These are phyloP conservation scores for Plasmodium coatneyi DNA, from an alignment of 169 alveolate species.

Conservation along the genomic window DNA sequence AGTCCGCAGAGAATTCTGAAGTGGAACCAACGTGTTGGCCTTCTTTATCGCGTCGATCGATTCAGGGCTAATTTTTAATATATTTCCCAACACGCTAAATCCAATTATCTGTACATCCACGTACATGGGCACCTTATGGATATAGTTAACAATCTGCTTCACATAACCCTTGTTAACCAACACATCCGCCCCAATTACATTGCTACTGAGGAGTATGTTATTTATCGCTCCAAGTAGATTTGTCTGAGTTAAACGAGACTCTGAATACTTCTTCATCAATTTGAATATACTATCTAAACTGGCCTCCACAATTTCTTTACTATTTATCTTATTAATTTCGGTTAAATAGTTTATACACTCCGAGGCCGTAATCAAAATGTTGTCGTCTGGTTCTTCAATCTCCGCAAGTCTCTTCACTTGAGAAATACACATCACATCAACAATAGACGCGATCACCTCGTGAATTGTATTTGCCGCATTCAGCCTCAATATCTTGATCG, in stretches of 20 bases:
- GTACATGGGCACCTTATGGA: slow-evolving; percentile 89
- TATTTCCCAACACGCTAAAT: slow-evolving; percentile 84
- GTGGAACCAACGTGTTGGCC: slow-evolving; percentile 74
- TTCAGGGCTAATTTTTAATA: slow-evolving; percentile 77
- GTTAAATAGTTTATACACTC: slow-evolving; percentile 84
- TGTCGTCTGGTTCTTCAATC: slow-evolving; percentile 89
- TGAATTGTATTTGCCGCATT: slow-evolving; percentile 75
- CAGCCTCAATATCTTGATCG: slow-evolving; percentile 81
- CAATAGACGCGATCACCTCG: slow-evolving; percentile 75
- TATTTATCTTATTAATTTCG: slow-evolving; percentile 78
- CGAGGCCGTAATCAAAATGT: slow-evolving; percentile 86
- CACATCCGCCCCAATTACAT: slow-evolving; percentile 80
- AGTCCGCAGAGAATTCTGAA: slow-evolving; percentile 88
- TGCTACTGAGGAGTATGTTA: slow-evolving; percentile 83
- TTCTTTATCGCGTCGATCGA: slow-evolving; percentile 78
- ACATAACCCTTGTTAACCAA: slow-evolving; percentile 83
- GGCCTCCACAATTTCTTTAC: slow-evolving; percentile 77
- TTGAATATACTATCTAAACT: slow-evolving; percentile 84
- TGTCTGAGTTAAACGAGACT: slow-evolving; percentile 88
- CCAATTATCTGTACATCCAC: slow-evolving; percentile 89
- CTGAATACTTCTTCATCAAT: slow-evolving; percentile 89
- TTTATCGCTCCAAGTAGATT: slow-evolving; percentile 86
- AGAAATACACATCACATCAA: slow-evolving; percentile 85
- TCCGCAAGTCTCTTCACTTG: slow-evolving; percentile 89
- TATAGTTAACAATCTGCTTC: slow-evolving; percentile 85